Evolutionary conservation across 192 early-diverging fungal species (phyloP), one percentile per base, ranked within the genome.

Genomic region (Podila horticola): DNA sequence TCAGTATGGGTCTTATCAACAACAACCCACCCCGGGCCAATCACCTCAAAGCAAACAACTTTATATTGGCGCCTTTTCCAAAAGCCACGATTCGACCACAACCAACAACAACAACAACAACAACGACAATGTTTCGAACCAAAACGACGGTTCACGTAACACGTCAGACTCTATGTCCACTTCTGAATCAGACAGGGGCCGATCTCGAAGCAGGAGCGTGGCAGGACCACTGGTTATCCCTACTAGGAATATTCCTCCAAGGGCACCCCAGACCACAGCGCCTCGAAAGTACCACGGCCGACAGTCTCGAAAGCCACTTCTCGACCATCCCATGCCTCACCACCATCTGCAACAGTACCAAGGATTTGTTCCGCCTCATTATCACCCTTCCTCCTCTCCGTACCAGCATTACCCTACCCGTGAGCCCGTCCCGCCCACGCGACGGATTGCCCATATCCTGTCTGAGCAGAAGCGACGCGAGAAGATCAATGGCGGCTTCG

Each of bases 401-500:
- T 31, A 41, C 34, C 62, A 64, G 36, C 36, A 64, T 17, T 11
- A 36, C 13, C 20, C 62, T 19, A 22, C n/a, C 26, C 22, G 52
- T 9, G 52, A 55, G 52, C 11, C 52, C 24, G 52, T 55, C 52
- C 62, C 67, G 0, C 82, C 82, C 13, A 69, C 71, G 19, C 67
- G 83, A 48, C 33, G 83, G n/a, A n/a, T 81, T 15, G 83, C 83
- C 10, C 83, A 84, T 64, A 84, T 84, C 29, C 48, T 74, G 11
- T 75, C 79, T 5, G 83, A 84, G 59, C 79, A 84, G 62, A 84
- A 84, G 48, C 63, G 83, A 5, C 72, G 83, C 28, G 79, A 82
- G 33, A 84, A 84, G 69, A 84, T 84, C 17, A 84, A 84, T 69
- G 45, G 63, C 2, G 83, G 83, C 2, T 84, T 84, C 66, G 73